Evolutionary conservation across 1,284 basidiomycete species (phyloP).

Genomic region (Ustilago bromivora): DNA sequence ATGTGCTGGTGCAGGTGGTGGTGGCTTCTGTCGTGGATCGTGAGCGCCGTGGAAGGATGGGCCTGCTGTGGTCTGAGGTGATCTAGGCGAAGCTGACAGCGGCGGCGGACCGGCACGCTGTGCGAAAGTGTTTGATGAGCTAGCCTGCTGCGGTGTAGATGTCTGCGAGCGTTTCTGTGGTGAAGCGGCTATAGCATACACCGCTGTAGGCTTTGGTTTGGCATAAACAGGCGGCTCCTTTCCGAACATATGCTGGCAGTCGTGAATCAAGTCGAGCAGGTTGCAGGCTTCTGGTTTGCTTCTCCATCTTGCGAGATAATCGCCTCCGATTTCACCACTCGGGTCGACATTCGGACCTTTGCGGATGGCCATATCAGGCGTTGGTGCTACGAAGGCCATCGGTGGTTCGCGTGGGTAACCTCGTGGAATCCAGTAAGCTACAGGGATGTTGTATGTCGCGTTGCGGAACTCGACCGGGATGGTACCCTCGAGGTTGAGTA

Average conservation of each 20-base stretch:
- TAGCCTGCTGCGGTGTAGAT: constrained; percentile 39
- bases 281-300: constrained; percentile 87
- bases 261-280: constrained; percentile 77
- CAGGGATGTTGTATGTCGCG: constrained; percentile 90
- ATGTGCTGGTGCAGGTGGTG: constrained; percentile 31
- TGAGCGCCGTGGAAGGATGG: constrained; percentile 14
- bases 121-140: constrained; percentile 12
- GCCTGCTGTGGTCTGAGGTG: constrained; percentile 11
- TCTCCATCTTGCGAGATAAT: constrained; percentile 82
- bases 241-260: constrained; percentile 84
- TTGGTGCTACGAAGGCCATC: constrained; percentile 94
- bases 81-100: constrained; percentile 36
- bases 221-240: constrained; percentile 89
- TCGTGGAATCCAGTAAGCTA: constrained; percentile 80
- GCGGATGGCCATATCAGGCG: constrained; percentile 87
- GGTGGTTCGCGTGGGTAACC: constrained; percentile 76
- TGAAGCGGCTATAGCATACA: constrained; percentile 39
- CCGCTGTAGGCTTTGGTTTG: constrained; percentile 74
- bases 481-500: constrained; percentile 90
- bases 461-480: constrained; percentile 85
- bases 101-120: constrained; percentile 20
- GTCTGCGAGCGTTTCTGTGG: constrained; percentile 45
- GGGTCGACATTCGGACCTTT: constrained; percentile 82
- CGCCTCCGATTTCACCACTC: constrained; percentile 79
- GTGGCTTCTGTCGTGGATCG: constrained; percentile 32